Base-by-base conservation (phyloP, 2,329 filamentous ascomycete species). In the Scytalidium sp. region DNA sequence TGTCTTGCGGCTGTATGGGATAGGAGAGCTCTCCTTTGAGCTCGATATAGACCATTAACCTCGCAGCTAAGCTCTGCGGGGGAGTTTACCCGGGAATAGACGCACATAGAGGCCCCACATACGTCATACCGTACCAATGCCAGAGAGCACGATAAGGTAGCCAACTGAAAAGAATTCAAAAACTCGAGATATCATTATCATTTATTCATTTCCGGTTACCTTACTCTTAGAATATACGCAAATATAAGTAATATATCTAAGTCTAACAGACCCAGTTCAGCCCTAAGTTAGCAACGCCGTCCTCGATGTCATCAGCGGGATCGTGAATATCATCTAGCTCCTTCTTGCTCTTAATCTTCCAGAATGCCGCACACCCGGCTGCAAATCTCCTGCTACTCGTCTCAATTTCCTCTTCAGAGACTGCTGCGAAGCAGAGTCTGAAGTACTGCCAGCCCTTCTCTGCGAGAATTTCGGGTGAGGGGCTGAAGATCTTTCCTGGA, bases 341-440 rank as follows among this genome's bases (percentile, higher is more conserved):
- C 61, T 75, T 74, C 55, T 77, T 75, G 46, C 80, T 77, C 72
- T 85, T 88, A 59, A 94, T 83, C 55, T 78, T 75, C 85, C 88
- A 96, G 67, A 96, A 97, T 20, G 75, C 78, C 51, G 83, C 78
- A 19, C 90, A 78, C 0, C 85, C 90, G 27, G 83, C 76, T 0
- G 80, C 83, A 60, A 95, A 84, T 21, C 85, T 70, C 62, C 79
- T 70, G 6, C 81, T 83, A 54, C 84, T 81, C 4, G 69, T 68
- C 20, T 76, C 78, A 4, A 96, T 73, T 39, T 87, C 80, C 36
- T 86, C 83, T 48, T 86, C 85, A n/a, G 80, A 75, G 68, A 91
- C 86, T 1, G 91, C 90, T 1, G 90, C 90, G 70, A 96, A 97
- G 69, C 90, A 96, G 29, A 97, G 64, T 13, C 92, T 75, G 66